Percentiles rank a stretch among this genome's conserved stretches.
These are phyloP conservation scores for Protea cynaroides DNA, from an alignment of 164 flowering plant species.

Conservation along the genomic window DNA sequence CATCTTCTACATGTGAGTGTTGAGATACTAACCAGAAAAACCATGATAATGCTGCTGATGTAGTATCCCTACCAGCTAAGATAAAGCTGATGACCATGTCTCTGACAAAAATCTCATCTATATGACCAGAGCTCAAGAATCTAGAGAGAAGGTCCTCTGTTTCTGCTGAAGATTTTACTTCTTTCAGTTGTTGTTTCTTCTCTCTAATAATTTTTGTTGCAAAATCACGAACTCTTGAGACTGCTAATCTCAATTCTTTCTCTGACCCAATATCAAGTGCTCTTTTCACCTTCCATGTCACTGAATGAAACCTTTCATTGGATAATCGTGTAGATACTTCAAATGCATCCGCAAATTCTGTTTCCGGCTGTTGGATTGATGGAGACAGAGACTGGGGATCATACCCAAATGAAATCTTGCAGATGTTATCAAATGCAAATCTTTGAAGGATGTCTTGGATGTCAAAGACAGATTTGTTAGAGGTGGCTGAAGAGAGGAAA, in stretches of 20 bases:
- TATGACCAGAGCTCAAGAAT: constrained; percentile 7
- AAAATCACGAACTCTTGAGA: constrained; percentile 11
- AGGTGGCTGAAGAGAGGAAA: constrained; percentile 24
- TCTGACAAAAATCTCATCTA: constrained; percentile 12
- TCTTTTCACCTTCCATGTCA: constrained; percentile 26
- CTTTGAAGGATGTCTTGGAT: no score
- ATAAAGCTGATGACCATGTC: constrained; percentile 41
- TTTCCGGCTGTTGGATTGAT: no score
- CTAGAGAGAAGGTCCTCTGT: constrained; percentile 9
- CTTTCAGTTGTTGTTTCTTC: constrained; percentile 2
- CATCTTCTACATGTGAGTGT: constrained; percentile 22
- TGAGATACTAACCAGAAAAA: constrained; percentile 35
- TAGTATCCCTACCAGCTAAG: constrained; percentile 45
- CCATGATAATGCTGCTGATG: constrained; percentile 46
- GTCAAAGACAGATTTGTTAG: constrained; percentile 13
- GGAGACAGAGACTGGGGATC: no score
- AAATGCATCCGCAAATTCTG: no score
- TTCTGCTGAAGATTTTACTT: constrained; percentile 5
- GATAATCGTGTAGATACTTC: no score
- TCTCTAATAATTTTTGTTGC: constrained; percentile 7
- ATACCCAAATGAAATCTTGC: no score
- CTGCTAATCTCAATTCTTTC: constrained; percentile 15
- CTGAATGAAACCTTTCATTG: no score
- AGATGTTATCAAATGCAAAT: no score
- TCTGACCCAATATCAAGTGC: constrained; percentile 30